phyloP scores from a whole-genome alignment of 2,329 filamentous ascomycete genomes.

The Neospermospora avenae region DNA sequence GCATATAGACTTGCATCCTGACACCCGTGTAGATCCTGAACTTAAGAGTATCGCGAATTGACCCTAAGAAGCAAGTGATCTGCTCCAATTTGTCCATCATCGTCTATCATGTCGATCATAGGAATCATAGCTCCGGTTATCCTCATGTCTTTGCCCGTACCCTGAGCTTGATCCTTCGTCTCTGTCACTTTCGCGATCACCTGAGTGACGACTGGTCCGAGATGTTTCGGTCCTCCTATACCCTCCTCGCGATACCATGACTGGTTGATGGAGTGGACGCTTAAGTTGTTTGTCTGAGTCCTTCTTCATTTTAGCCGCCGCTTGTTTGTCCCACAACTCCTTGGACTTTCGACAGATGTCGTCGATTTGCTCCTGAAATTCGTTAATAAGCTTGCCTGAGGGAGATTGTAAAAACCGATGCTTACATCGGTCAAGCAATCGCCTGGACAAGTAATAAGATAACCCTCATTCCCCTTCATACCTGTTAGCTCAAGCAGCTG shows the following conservation, averaged over 20 bases:
- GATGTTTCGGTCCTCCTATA: constrained; percentile 26
- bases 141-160: constrained; percentile 20
- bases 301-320: constrained; percentile 44
- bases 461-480: constrained; percentile 56
- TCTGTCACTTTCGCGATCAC: constrained; percentile 25
- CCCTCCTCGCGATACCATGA: constrained; percentile 47
- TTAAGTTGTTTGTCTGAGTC: constrained; percentile 50
- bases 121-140: constrained; percentile 20
- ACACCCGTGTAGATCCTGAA: neutral
- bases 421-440: constrained; percentile 58
- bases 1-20: neutral
- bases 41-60: neutral
- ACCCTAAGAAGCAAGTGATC: neutral
- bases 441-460: constrained; percentile 56
- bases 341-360: constrained; percentile 59
- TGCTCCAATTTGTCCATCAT: constrained; percentile 3
- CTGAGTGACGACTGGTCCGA: constrained; percentile 19
- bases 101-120: constrained; percentile 18
- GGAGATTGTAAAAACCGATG: constrained; percentile 5
- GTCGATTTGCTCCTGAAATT: constrained; percentile 56
- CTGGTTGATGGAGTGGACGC: constrained; percentile 54
- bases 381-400: constrained; percentile 10
- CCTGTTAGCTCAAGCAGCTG: constrained; percentile 22
- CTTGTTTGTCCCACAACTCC: constrained; percentile 55
- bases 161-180: constrained; percentile 12